Evolutionary conservation across 2,329 filamentous ascomycete genomes (phyloP), one percentile per base, ranked within the genome.

Genomic region (Fusarium chlamydosporum): DNA sequence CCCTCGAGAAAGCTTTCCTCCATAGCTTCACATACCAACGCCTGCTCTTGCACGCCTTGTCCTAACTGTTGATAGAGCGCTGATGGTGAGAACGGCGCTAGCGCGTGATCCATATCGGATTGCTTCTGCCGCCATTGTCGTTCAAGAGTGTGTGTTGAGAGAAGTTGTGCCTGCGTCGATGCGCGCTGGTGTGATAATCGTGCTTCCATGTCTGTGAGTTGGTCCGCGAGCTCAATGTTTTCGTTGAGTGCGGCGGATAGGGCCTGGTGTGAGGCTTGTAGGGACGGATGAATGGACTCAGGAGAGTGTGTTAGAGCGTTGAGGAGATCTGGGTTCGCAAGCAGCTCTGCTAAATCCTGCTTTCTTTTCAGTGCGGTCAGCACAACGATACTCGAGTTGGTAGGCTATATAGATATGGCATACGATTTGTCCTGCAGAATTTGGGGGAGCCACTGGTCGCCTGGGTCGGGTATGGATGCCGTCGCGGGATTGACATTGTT

Each of bases 121-220:
- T 98, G 93, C 79, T 96, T 96, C 71, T 92, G 88, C 56, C 91
- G 89, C 92, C 96, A 98, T 75, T 95, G 91, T n/a, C 94, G 88
- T 81, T 98, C 96, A 16, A 97, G 87, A 2, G 92, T 92, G 74
- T 95, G 92, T 23, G 96, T 88, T 12, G 92, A 87, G 2, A 98
- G 85, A 1, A 98, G 87, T 61, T 94, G 91, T 5, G 93, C 91
- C 76, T 97, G 93, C 0, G 92, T 91, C 2, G 86, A 84, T 29
- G 88, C 85, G 57, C 95, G 91, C 74, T 91, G 86, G 67, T 85
- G 85, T 6, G 80, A 75, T 7, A 91, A 80, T 18, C 81, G 83
- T 27, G 81, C 72, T 77, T 93, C 91, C 7, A 90, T 83, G 37
- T 87, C 84, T 26, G 83, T 79, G 13, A 93, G 82, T 71, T 89